Percentiles rank a stretch among this genome's conserved stretches.
Evolutionary conservation across 176 grass and related monocot genomes (phyloP).

Genomic region (Phragmites australis): DNA sequence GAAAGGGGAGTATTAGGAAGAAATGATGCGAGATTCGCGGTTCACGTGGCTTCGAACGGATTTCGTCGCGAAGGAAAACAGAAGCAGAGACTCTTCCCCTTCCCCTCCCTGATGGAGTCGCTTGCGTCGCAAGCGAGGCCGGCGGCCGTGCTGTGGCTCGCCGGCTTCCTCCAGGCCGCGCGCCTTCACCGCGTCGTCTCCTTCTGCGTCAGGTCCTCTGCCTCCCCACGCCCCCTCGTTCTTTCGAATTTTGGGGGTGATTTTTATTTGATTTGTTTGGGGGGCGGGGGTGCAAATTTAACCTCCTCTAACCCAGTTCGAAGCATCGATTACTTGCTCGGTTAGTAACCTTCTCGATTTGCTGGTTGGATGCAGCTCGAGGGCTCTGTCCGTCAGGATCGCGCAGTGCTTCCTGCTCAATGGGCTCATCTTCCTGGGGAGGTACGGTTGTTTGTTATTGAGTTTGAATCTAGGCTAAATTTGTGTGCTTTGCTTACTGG

Average conservation of each 20-base stretch:
- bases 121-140: conserved; percentile 65
- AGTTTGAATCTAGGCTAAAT: background rate
- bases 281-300: background rate
- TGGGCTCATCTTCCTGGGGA: conserved; percentile 87
- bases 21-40: too few relatives aligned
- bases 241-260: background rate
- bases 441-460: conserved; percentile 52
- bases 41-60: conserved; percentile 22
- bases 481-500: too few relatives aligned
- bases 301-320: background rate
- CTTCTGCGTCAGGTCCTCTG: conserved; percentile 71
- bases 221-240: background rate
- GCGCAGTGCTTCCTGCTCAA: conserved; percentile 95
- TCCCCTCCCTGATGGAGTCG: conserved; percentile 46
- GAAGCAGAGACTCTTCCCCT: background rate
- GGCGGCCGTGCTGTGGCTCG: conserved; percentile 66
- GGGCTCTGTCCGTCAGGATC: conserved; percentile 62
- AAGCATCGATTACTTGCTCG: conserved; percentile 1
- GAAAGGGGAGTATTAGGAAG: too few relatives aligned
- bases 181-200: conserved; percentile 65
- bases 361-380: conserved; percentile 57
- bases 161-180: conserved; percentile 83
- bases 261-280: background rate
- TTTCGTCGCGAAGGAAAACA: background rate
- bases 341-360: conserved; percentile 10